Base-by-base conservation (phyloP, 2,329 filamentous ascomycete genomes). In the Aspergillus viridinutans region DNA sequence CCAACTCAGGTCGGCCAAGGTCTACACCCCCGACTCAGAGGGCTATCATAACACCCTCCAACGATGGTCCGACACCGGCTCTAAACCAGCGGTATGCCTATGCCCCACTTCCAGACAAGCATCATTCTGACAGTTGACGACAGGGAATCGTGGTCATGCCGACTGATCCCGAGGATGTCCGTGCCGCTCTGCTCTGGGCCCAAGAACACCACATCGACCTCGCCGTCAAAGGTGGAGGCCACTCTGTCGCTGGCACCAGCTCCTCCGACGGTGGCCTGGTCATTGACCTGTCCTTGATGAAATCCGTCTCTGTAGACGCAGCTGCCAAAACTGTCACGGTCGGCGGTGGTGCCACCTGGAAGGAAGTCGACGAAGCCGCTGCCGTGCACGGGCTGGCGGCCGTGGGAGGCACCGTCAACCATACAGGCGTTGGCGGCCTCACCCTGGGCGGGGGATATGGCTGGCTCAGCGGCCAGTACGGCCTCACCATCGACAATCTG, bases 351-450 rank as follows among this genome's bases (percentile, higher is more conserved):
- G 78, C 79, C 49, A 69, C 76, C 2, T 85, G 83, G 82, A 74
- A 73, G 55, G 80, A 85, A 57, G 78, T 86, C 12, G 83, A 87
- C 61, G 72, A 76, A 14, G 79, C 77, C 0, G 80, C 79, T 1
- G 81, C 75, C 52, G 69, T 78, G 53, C 72, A 83, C 61, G 79
- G 78, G 0, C 76, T 87, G 43, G 84, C 83, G 2, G 83, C 83
- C 1, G 81, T 86, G 0, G 84, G 84, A 8, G 85, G 85, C 2
- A 85, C 84, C 0, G 83, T 87, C 9, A 82, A 82, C 45, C 82
- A 86, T 60, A 87, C 84, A 1, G 85, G 85, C 5, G 81, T 87
- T 5, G 84, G 83, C 2, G 85, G 83, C 0, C 72, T 87, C 14
- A 79, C 80, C 0, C 67, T 86, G 1, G 83, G 83, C 0, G 84